A percentile compares a stretch with the other conserved stretches of the same genome.
Evolutionary conservation across 768 basidiomycete species (phyloP).

Genomic region (Pleurotus eryngii): DNA sequence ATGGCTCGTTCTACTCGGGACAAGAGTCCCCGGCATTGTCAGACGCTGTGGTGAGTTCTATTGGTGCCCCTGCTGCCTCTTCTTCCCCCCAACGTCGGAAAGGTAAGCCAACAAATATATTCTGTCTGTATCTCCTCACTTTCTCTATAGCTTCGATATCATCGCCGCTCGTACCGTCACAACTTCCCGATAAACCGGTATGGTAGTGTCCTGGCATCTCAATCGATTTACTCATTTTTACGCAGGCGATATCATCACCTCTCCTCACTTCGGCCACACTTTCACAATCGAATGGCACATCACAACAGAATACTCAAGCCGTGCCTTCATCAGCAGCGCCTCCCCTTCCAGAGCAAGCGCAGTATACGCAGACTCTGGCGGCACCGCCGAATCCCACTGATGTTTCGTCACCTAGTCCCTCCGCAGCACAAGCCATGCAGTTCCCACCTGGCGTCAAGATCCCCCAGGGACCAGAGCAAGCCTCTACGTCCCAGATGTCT

Average conservation of each 20-base stretch:
- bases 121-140: not conserved
- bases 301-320: slow-evolving; percentile 16
- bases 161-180: slow-evolving; percentile 37
- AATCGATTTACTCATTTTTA: not conserved
- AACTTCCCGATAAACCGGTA: slow-evolving; percentile 42
- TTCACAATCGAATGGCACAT: slow-evolving; percentile 38
- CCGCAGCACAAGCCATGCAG: slow-evolving; percentile 27
- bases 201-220: slow-evolving; percentile 10
- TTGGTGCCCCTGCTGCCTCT: slow-evolving; percentile 45
- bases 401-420: slow-evolving; percentile 20
- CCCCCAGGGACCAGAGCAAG: slow-evolving; percentile 22
- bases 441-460: slow-evolving; percentile 72
- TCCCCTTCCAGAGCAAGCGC: slow-evolving; percentile 47
- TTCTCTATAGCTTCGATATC: slow-evolving; percentile 36
- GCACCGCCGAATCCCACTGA: slow-evolving; percentile 7
- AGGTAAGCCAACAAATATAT: slow-evolving; percentile 31
- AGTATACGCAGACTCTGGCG: slow-evolving; percentile 15
- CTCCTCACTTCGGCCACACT: slow-evolving; percentile 33
- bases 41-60: slow-evolving; percentile 48
- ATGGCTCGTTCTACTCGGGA: slow-evolving; percentile 68
- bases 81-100: slow-evolving; percentile 63
- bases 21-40: slow-evolving; percentile 73
- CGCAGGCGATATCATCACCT: not conserved
- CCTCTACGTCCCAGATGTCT: slow-evolving; percentile 12
- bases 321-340: slow-evolving; percentile 40